These are phyloP conservation scores for Globisporangium spinosum DNA, from an alignment of 352 stramenopile genomes.

Conservation along the genomic window DNA sequence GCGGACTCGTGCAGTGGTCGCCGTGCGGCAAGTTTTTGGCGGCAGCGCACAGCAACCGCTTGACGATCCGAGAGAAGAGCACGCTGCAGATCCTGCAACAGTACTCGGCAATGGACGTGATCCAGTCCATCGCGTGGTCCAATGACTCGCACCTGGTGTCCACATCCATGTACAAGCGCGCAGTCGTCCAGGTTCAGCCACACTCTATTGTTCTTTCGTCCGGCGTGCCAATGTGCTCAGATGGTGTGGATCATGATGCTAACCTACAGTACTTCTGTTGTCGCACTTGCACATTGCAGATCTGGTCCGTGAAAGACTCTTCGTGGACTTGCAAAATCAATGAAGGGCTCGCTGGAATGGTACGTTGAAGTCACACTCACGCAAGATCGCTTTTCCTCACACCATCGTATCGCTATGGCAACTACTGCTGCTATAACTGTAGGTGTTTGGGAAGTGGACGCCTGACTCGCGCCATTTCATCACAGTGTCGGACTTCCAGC, in stretches of 20 bases:
- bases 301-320: slow-evolving; percentile 63
- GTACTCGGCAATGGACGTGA: slow-evolving; percentile 46
- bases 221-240: background rate
- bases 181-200: slow-evolving; percentile 44
- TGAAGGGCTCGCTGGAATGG: slow-evolving; percentile 66
- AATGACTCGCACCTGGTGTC: slow-evolving; percentile 63
- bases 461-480: slow-evolving; percentile 66
- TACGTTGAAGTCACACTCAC: slow-evolving; percentile 12
- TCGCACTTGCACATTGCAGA: slow-evolving; percentile 8
- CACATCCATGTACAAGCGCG: slow-evolving; percentile 62
- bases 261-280: background rate
- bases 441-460: slow-evolving; percentile 40
- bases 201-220: background rate
- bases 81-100: slow-evolving; percentile 65
- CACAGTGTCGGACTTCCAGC: slow-evolving; percentile 82
- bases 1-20: slow-evolving; percentile 67
- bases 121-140: slow-evolving; percentile 60
- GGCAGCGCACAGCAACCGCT: slow-evolving; percentile 40
- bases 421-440: background rate
- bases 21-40: slow-evolving; percentile 57
- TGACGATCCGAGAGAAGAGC: slow-evolving; percentile 49
- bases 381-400: background rate
- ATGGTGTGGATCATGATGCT: background rate
- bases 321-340: slow-evolving; percentile 73
- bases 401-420: background rate